These are phyloP conservation scores for Cetraspora pellucida DNA, from an alignment of 192 early-diverging fungal species.

Conservation along the genomic window DNA sequence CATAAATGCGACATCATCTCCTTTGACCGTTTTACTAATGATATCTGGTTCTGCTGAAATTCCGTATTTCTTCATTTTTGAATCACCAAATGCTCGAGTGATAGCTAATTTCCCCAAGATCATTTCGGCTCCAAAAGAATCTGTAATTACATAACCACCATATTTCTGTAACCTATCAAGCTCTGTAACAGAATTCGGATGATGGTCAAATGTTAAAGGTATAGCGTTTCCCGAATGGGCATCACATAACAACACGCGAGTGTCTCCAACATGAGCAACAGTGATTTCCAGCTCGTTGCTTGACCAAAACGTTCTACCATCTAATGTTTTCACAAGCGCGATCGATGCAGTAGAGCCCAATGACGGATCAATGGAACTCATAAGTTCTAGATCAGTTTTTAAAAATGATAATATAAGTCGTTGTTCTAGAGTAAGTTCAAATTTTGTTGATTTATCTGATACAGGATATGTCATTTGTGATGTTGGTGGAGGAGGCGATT, in stretches of 20 bases:
- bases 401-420: slow-evolving; percentile 67
- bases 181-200: slow-evolving; percentile 62
- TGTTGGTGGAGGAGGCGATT: not conserved
- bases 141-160: slow-evolving; percentile 72
- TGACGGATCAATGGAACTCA: slow-evolving; percentile 39
- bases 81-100: slow-evolving; percentile 72
- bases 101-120: slow-evolving; percentile 67
- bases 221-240: slow-evolving; percentile 56
- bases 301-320: slow-evolving; percentile 67
- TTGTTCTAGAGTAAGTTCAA: slow-evolving; percentile 65
- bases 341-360: slow-evolving; percentile 73
- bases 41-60: slow-evolving; percentile 74
- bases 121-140: slow-evolving; percentile 76
- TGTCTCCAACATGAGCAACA: slow-evolving; percentile 74
- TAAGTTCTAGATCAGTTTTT: slow-evolving; percentile 55
- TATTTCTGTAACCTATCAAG: slow-evolving; percentile 66
- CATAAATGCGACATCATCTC: slow-evolving; percentile 67
- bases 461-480: not conserved
- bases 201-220: slow-evolving; percentile 66
- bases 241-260: slow-evolving; percentile 62
- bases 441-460: not conserved
- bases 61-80: slow-evolving; percentile 69
- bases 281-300: slow-evolving; percentile 61
- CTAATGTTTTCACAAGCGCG: slow-evolving; percentile 64
- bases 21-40: slow-evolving; percentile 51